phyloP scores from a whole-genome alignment of 1,284 basidiomycete species.

The Termitomyces sp. region DNA sequence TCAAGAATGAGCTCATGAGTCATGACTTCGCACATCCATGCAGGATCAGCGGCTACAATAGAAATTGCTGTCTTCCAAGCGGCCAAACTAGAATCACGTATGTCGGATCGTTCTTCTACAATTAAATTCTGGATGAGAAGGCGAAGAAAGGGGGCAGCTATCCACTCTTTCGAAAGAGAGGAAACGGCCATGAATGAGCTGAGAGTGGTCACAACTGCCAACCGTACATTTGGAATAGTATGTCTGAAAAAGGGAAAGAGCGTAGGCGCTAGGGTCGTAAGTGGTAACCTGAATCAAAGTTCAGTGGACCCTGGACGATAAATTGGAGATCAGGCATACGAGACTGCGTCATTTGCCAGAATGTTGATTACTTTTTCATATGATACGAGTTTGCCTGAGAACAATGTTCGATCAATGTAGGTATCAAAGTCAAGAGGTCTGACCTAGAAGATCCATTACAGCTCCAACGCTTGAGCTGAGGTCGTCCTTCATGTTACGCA shows the following conservation, averaged over 20 bases:
- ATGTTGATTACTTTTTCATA: constrained; percentile 78
- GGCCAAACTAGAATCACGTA: constrained; percentile 74
- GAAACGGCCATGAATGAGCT: constrained; percentile 80
- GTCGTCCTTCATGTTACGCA: constrained; percentile 94
- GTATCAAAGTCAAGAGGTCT: constrained; percentile 18
- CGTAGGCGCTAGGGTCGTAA: constrained; percentile 79
- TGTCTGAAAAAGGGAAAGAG: constrained; percentile 98
- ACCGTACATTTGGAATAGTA: constrained; percentile 90
- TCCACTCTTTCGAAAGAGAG: constrained; percentile 80
- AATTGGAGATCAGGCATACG: constrained; percentile 44
- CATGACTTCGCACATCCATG: constrained; percentile 48
- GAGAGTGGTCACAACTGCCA: constrained; percentile 89
- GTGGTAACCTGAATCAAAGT: constrained; percentile 51
- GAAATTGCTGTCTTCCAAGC: constrained; percentile 77
- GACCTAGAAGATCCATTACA: constrained; percentile 95
- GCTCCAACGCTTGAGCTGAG: constrained; percentile 94
- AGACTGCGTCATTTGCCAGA: constrained; percentile 59
- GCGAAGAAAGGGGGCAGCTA: constrained; percentile 72
- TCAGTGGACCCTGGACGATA: neutral
- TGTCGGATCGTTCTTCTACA: constrained; percentile 85
- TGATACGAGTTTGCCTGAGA: constrained; percentile 72
- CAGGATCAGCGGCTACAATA: constrained; percentile 43
- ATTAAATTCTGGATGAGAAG: constrained; percentile 94
- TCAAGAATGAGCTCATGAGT: constrained; percentile 56
- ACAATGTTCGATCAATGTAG: neutral